Evolutionary conservation across 2,329 filamentous ascomycete species (phyloP), one percentile per base, ranked within the genome.

Genomic region (Nemania sp.): DNA sequence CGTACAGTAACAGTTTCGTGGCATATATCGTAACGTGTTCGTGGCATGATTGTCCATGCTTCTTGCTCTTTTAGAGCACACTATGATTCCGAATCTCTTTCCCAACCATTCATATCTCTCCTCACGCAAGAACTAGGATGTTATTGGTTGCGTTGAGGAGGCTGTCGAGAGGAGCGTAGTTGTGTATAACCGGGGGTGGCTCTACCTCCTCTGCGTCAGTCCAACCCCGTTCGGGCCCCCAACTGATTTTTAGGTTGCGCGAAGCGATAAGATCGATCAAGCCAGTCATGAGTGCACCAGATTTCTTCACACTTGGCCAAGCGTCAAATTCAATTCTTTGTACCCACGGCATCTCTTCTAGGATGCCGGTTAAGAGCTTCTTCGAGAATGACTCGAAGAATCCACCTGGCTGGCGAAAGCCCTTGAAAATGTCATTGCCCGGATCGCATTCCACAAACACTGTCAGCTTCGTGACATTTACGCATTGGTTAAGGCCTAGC

Each of bases 361-460:
- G 75, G 2, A 93, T 83, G 7, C 81, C 82, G 3, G 80, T 78
- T 6, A 94, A 76, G 29, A 94, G 79, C 1, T 82, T 80, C 11
- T 84, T 81, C 27, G 87, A 89, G 74, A 93, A 94, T 5, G 78
- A 79, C 67, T 93, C 92, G 75, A 93, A 94, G 70, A 92, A 93
- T 1, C 89, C 87, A 27, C 90, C 86, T 1, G 85, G 84, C 27
- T 86, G 85, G 15, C 90, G 86, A 73, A 91, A 94, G 0, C 90
- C 91, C 62, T 87, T 86, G 73, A 92, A 93, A 22, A 89, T 81
- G 29, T 83, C 84, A 72, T 91, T 86, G 60, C 89, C 91, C 0
- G 92, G 91, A 74, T 94, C 92, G 70, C 87, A 87, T 77, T 94
- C 89, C 26, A 93, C 87, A 74, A 92, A 92, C 11, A 94, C 86